phyloP scores from a whole-genome alignment of 257 asterid genomes.

The Solanum pinnatisectum region DNA sequence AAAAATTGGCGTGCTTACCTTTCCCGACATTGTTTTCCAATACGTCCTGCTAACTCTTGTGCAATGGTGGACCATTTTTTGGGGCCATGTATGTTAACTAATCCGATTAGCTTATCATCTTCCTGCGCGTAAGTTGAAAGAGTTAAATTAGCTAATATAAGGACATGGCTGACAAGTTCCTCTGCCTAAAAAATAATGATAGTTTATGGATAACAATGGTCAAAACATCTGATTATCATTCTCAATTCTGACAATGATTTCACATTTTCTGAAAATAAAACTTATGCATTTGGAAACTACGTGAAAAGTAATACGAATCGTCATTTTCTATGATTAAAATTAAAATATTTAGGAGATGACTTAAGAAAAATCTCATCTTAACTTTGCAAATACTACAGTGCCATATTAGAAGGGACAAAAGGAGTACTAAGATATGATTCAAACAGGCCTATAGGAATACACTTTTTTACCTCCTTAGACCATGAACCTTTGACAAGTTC shows the following conservation, averaged over 20 bases:
- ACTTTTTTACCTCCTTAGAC: slow-evolving; percentile 65
- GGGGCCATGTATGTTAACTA: slow-evolving; percentile 72
- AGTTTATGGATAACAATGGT: not conserved
- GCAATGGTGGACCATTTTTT: slow-evolving; percentile 95
- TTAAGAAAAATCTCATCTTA: not conserved
- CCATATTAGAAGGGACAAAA: not conserved
- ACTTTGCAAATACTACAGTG: not conserved
- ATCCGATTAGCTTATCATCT: slow-evolving; percentile 62
- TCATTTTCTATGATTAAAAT: not conserved
- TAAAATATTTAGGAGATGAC: not conserved
- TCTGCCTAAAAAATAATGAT: not conserved
- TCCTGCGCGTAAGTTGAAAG: slow-evolving; percentile 39
- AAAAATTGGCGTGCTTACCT: slow-evolving; percentile 26
- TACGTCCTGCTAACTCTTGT: slow-evolving; percentile 92
- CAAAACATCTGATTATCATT: not conserved
- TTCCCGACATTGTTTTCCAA: slow-evolving; percentile 97
- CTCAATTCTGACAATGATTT: not conserved
- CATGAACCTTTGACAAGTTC: slow-evolving; percentile 98
- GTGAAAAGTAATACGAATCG: not conserved
- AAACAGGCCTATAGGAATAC: not conserved
- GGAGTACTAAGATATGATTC: not conserved
- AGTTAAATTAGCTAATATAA: not conserved
- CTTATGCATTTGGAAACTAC: not conserved
- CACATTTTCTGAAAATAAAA: not conserved
- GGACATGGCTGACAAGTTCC: not conserved